Base-by-base conservation (phyloP, 2,329 filamentous ascomycete genomes). In the Dactylonectria estremocensis region DNA sequence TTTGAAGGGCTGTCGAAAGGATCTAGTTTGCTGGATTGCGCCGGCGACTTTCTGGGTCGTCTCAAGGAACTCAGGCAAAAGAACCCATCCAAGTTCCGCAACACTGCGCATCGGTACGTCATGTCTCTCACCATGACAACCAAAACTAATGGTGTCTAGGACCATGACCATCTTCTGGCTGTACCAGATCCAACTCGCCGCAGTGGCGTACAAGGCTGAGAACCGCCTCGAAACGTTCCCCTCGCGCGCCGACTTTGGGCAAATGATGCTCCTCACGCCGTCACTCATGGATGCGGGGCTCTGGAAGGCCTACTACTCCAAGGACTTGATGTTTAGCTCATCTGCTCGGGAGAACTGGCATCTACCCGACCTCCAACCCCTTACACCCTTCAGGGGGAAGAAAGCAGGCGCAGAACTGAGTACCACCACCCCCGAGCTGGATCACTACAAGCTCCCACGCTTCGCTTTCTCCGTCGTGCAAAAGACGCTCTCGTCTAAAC, bases 151-250 rank as follows among this genome's bases (percentile, higher is more conserved):
- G 3, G 2, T 20, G 11, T 3, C 7, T 2, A 78, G 77, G 3
- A 78, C 77, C 1, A 78, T 81, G 76, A 80, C 80, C 0, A 66
- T 77, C 3, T 81, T 81, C 53, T 81, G 80, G 76, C 71, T 81
- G 3, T 69, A 79, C 20, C 77, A 79, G n/a, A 76, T 81, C 1
- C 77, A 78, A 16, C 58, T 77, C 3, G 76, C 80, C 1, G 71
- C 79, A 8, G 63, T 77, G 1, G 68, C 70, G 11, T 77, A 76
- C 55, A 72, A 75, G 48, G 55, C 72, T 3, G 54, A 67, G 8
- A 58, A 68, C 1, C 22, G 56, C 13, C 31, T 61, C 2, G 28
- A 37, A 2, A 57, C 66, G 2, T 70, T 76, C 3, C 72, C 75
- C 2, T 20, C 63, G 0, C 66, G 53, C 1, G 56, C 64, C 5